Evolutionary conservation across 495 filamentous ascomycete species (phyloP), one percentile per base, ranked within the genome.

Genomic region (Pyrenula aspistea): DNA sequence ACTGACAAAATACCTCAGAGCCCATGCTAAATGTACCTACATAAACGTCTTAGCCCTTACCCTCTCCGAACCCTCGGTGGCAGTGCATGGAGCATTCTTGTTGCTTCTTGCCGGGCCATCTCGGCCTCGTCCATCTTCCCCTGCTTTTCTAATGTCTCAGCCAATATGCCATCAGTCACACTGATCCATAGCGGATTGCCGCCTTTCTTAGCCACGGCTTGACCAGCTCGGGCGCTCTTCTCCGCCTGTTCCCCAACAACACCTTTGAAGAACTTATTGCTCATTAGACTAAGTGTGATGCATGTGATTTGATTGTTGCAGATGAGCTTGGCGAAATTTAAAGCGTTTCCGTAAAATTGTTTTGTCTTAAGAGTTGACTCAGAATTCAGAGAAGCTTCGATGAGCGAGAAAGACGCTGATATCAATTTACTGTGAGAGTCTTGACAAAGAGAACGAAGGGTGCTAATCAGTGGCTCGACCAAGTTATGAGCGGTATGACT

Each of bases 211-310:
- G 91, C 89, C 74, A 92, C 83, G 12, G 77, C 80, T 55, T 82
- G 74, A 24, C 81, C 87, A 0, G 91, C 90, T 49, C 80, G 77
- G 0, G 87, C 88, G 59, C 86, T 87, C 73, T 96, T 96, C 60
- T 94, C 83, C 1, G 92, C 87, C 70, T 97, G 92, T 56, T 90
- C 89, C 36, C 88, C 89, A 1, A 96, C 81, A 12, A 92, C 86
- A 25, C 85, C 86, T 23, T 81, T 77, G 72, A 96, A 97, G 67
- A 97, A 90, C 51, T 83, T 80, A 66, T 74, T 80, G 61, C 86
- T 85, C 89, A 97, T 91, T 61, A 94, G 82, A 59, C 80, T 89
- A 48, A 99, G 76, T 2, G 85, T 82, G 59, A 96, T 88, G 59
- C 83, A 86, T 10, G 89, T 77, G 56, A 90, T 85, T 55, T 93